Evolutionary conservation across 345 rosid species (phyloP), one percentile per base, ranked within the genome.

Genomic region (Isatis tinctoria): DNA sequence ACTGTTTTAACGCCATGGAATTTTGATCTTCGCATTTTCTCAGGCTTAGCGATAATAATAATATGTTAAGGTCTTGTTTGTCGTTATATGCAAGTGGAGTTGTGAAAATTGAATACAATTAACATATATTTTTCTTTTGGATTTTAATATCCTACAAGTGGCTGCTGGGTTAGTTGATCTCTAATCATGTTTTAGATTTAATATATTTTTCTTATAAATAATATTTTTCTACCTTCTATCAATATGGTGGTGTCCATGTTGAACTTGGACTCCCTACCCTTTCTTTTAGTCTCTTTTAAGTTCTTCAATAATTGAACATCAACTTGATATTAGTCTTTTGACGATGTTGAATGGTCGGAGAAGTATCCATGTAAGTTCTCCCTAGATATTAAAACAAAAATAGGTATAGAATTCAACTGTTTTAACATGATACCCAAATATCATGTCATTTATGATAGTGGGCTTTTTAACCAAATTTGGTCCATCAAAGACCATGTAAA

Each of bases 271-370:
- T 69, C 48, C 6, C 24, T 30, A 30, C 56, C 26, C 16, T 16
- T 13, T 44, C 3, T 8, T 40, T 60, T 22, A 20, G 39, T 60
- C 9, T 33, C 8, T 33, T 6, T 33, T 33, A 7, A 33, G 9
- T 10, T 22, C 52, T 30, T 63, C 13, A 63, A 63, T 41, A 10
- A 43, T 73, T 63, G 41, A n/a, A 8, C 18, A 54, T 53, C 47
- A 54, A 44, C 47, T 44, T 73, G 45, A 40, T 44, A 18, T 40
- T 73, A 43, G 48, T 32, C 77, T 72, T 65, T 56, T 44, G 48
- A 64, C 5, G 20, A 54, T 54, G 48, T 53, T 65, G 65, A 73
- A 54, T 54, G 39, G 77, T 64, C 65, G 22, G 53, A 52, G 32
- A 32, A 43, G 14, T 39, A 10, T 37, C 13, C 41, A 37, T 37